Base-by-base conservation (phyloP, 495 filamentous ascomycete genomes). In the Talaromyces borbonicus region DNA sequence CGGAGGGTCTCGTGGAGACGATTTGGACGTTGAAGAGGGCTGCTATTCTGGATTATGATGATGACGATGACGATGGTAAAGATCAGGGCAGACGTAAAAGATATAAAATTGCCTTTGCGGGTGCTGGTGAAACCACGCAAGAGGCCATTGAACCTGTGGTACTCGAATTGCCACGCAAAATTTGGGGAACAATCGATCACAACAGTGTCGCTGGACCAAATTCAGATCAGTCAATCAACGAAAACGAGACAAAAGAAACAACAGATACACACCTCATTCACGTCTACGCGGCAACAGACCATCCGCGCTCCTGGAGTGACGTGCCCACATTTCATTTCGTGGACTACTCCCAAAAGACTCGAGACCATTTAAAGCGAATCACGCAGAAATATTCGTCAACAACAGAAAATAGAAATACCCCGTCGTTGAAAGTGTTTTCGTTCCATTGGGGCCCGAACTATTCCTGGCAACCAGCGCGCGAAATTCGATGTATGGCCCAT, bases 371-470 rank as follows among this genome's bases (percentile, higher is more conserved):
- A 1, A 55, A 49, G 2, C 48, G 30, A 5, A 22, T 41, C 2
- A 30, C 19, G 6, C 16, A 18, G 37, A 48, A 41, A 35, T 16
- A 39, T 25, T 48, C 46, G 18, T 9, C 32, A 8, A 19, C 14
- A 11, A 9, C 14, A 4, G 8, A 15, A 20, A 16, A 19, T 2
- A 18, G n/a, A 25, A 4, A 8, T 32, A n/a, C 19, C 9, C 51
- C 63, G 0, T 49, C 58, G 2, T 47, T 71, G 18, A 66, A 64
- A 33, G 54, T 69, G 4, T 67, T 71, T 50, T 63, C 57, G 0
- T 52, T 69, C 0, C 67, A 69, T 49, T 71, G 67, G 67, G 67
- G 66, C 2, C 59, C 65, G 12, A 69, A 69, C 30, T 69, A 69
- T 46, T 15, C 29, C 0, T 71, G 65, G 67, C 32, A 53, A 5